Evolutionary conservation across 2,329 filamentous ascomycete genomes (phyloP).

Genomic region (Pseudogymnoascus destructans): DNA sequence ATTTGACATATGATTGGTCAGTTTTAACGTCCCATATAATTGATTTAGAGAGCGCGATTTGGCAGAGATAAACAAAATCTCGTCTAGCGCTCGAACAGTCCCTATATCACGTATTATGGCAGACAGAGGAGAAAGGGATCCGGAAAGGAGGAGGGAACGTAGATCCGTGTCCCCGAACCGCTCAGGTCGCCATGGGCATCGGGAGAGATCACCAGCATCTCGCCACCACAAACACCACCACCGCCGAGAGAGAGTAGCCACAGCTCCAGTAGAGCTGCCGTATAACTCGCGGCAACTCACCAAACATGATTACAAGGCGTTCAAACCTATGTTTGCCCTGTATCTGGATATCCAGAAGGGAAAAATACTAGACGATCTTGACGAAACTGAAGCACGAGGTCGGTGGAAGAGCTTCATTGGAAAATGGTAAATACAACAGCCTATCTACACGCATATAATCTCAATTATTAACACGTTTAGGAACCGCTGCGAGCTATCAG

Average conservation of each 20-base stretch:
- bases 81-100: not conserved
- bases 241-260: conserved; percentile 17
- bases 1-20: not conserved
- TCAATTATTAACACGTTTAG: conserved; percentile 38
- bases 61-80: not conserved
- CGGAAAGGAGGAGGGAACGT: not conserved
- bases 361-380: conserved; percentile 52
- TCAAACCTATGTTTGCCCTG: conserved; percentile 61
- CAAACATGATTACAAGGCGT: conserved; percentile 53
- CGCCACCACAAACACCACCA: conserved; percentile 28
- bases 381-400: conserved; percentile 63
- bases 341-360: conserved; percentile 85
- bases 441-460: not conserved
- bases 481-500: conserved; percentile 75
- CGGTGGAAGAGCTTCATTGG: conserved; percentile 87
- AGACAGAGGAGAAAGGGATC: not conserved
- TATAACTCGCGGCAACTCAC: conserved; percentile 51
- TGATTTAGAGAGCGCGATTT: not conserved
- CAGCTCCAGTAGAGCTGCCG: conserved; percentile 37
- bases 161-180: not conserved
- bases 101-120: not conserved
- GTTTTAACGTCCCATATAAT: not conserved
- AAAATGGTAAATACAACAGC: conserved; percentile 53
- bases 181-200: conserved; percentile 5
- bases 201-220: not conserved